These are phyloP conservation scores for Pseudopithomyces chartarum DNA, from an alignment of 2,329 filamentous ascomycete species.

Conservation along the genomic window DNA sequence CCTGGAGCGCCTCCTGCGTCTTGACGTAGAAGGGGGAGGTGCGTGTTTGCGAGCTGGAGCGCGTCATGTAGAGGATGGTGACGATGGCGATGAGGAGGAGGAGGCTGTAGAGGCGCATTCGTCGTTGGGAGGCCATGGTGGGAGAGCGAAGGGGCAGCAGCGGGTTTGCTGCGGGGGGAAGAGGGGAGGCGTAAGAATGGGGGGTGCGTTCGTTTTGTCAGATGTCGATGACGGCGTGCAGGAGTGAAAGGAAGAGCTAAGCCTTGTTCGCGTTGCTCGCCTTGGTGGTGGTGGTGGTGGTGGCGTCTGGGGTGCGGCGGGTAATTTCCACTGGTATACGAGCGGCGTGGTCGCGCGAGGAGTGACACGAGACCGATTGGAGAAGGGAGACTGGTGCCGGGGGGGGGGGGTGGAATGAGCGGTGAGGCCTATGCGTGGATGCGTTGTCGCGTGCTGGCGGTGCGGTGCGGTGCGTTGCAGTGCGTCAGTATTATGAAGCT, in stretches of 20 bases:
- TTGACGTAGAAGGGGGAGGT: constrained; percentile 62
- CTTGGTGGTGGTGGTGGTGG: background rate
- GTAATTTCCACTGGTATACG: background rate
- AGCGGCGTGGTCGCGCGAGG: constrained; percentile 7
- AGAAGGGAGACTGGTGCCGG: too few species aligned
- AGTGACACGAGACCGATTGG: constrained; percentile 2
- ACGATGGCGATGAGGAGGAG: constrained; percentile 68
- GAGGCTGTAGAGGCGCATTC: constrained; percentile 70
- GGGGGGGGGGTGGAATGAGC: background rate
- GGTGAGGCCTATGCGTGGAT: background rate
- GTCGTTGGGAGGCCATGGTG: constrained; percentile 56
- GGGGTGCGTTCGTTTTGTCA: background rate
- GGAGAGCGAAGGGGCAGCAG: constrained; percentile 6
- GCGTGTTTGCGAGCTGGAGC: constrained; percentile 59
- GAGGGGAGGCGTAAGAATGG: constrained; percentile 5
- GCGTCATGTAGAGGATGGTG: constrained; percentile 74
- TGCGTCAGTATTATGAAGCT: background rate
- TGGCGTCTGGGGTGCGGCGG: constrained; percentile 6
- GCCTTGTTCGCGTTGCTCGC: constrained; percentile 1
- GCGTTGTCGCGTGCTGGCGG: background rate
- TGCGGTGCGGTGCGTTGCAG: background rate
- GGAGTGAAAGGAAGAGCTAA: background rate
- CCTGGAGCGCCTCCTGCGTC: constrained; percentile 59
- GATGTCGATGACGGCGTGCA: background rate
- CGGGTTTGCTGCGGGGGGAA: constrained; percentile 4